Evolutionary conservation across 345 rosid genomes (phyloP).

Genomic region (Passiflora organensis): DNA sequence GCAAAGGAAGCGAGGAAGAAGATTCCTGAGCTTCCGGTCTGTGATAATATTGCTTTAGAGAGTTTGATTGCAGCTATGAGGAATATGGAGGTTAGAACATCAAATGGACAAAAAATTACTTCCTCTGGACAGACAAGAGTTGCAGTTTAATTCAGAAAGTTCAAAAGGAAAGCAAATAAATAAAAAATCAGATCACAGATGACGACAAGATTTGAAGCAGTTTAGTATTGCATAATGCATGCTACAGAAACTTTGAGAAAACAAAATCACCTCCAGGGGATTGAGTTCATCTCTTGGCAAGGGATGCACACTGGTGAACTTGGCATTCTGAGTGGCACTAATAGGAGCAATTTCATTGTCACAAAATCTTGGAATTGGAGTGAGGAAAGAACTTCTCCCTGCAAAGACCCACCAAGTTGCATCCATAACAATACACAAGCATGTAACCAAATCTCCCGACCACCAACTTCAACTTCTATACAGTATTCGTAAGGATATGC

Average conservation of each 20-base stretch:
- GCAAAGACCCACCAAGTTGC: slow-evolving; percentile 15
- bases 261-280: slow-evolving; percentile 26
- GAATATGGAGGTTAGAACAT: too few species aligned
- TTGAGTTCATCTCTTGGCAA: slow-evolving; percentile 34
- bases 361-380: slow-evolving; percentile 48
- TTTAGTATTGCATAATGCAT: neutral
- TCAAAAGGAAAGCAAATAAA: too few species aligned
- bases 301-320: slow-evolving; percentile 46
- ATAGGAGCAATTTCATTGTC: slow-evolving; percentile 36
- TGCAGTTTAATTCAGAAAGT: too few species aligned
- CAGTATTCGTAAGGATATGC: neutral
- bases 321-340: slow-evolving; percentile 31
- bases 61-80: too few species aligned
- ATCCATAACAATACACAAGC: slow-evolving; percentile 13
- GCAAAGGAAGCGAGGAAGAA: too few species aligned
- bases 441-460: slow-evolving; percentile 1
- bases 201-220: too few species aligned
- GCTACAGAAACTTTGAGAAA: neutral
- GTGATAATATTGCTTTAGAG: too few species aligned
- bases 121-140: too few species aligned
- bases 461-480: neutral
- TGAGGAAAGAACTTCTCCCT: slow-evolving; percentile 56
- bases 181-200: too few species aligned
- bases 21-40: too few species aligned
- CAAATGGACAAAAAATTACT: too few species aligned